Evolutionary conservation across 1,139 yeast species (phyloP), one percentile per base, ranked within the genome.

Genomic region (Pichia sp.): DNA sequence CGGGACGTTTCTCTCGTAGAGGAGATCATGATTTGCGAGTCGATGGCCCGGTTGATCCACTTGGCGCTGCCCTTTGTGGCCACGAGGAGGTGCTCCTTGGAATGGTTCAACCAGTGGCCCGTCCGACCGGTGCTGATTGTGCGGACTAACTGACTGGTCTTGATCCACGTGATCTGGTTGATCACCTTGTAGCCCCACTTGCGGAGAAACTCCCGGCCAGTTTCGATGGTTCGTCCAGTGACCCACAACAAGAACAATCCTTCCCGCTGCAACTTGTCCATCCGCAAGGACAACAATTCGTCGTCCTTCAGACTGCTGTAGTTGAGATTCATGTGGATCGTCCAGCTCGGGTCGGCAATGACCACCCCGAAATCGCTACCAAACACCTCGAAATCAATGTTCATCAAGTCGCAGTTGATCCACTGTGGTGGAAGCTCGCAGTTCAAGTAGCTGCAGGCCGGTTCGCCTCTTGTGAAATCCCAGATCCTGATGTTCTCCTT

Each of bases 21-120:
- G 30, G 96, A 85, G 0, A 90, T 93, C 46, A 92, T 77, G 10
- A 87, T 74, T 66, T 92, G 96, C 2, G 85, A 75, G 66, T 91
- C 97, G 12, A 87, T 69, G 48, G 79, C 76, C 51, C 75, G 74
- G 58, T 80, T 79, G 30, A 89, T 66, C 96, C 96, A 89, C n/a
- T 68, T 63, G 0, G 95, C 93, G 48, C 79, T 68, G 0, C 97
- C 97, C 65, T 91, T 91, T 34, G 86, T 67, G 0, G 76, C 98
- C 31, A 92, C 88, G 12, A 92, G 71, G 48, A 90, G 74, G 67
- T 92, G 97, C 69, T 92, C 98, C 64, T 92, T 92, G 0, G 97
- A 88, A 69, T 92, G 98, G 67, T 92, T 92, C 51, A 92, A 75
- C 98, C 98, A 92, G 68, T 92, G 98, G 0, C 98, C 98, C 0